Evolutionary conservation across 768 basidiomycete genomes (phyloP).

Genomic region (Coprinopsis cinerea): DNA sequence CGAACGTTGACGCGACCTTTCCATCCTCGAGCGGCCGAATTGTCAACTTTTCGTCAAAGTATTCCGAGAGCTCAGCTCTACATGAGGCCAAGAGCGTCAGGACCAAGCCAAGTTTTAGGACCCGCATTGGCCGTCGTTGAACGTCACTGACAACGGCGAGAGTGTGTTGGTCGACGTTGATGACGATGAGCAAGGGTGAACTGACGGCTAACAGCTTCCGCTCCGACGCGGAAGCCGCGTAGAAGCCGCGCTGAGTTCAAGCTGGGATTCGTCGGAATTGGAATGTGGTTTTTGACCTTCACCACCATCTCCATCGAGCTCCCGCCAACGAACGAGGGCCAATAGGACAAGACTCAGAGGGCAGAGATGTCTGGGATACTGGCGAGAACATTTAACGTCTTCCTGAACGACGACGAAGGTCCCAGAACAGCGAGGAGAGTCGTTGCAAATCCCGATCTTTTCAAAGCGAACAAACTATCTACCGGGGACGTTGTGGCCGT

Average conservation of each 20-base stretch:
- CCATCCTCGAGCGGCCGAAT: slow-evolving; percentile 68
- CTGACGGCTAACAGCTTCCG: no score
- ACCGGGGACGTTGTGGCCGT: slow-evolving; percentile 69
- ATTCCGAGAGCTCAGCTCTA: slow-evolving; percentile 24
- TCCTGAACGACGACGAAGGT: slow-evolving; percentile 26
- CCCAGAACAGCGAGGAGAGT: slow-evolving; percentile 59
- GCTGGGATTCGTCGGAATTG: no score
- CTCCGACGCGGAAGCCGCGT: no score
- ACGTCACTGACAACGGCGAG: no score
- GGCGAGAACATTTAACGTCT: slow-evolving; percentile 36
- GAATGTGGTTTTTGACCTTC: no score
- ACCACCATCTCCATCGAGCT: no score
- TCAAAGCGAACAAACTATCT: slow-evolving; percentile 55
- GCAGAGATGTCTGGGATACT: neutral
- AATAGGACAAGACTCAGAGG: no score
- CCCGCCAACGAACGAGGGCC: no score
- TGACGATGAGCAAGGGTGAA: no score
- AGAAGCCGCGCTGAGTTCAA: no score
- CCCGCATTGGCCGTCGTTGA: no score
- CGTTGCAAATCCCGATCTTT: slow-evolving; percentile 52
- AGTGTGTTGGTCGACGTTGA: no score
- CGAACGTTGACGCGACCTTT: slow-evolving; percentile 73
- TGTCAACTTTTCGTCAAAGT: slow-evolving; percentile 41
- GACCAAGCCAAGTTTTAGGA: neutral
- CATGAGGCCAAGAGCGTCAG: neutral